Evolutionary conservation across 177 flowering plant genomes (phyloP).

Genomic region (Tripterygium wilfordii): DNA sequence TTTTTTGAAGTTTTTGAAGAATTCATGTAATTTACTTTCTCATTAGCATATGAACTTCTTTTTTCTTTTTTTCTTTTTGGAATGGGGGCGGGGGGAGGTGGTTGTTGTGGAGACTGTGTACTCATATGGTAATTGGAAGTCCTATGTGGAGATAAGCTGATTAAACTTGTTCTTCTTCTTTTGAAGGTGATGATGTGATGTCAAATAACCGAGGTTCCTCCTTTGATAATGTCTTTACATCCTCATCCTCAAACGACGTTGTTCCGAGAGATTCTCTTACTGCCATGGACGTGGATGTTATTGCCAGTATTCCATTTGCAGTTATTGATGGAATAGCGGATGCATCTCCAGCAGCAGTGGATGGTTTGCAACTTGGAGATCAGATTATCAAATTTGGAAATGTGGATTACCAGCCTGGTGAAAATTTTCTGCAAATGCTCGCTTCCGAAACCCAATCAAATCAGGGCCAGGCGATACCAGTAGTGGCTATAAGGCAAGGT

Average conservation of each 20-base stretch:
- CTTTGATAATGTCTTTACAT: conserved; percentile 12
- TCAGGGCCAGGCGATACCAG: conserved; percentile 47
- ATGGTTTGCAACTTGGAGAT: conserved; percentile 95
- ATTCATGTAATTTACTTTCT: too few relatives aligned
- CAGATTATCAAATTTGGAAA: conserved; percentile 83
- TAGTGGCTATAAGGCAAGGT: conserved; percentile 71
- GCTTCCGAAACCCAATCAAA: conserved; percentile 70
- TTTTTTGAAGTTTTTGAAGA: too few relatives aligned
- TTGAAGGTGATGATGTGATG: conserved; percentile 23
- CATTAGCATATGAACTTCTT: too few relatives aligned
- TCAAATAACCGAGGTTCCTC: conserved; percentile 20
- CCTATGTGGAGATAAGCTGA: background rate
- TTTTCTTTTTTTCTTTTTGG: too few relatives aligned
- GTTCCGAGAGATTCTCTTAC: conserved; percentile 19
- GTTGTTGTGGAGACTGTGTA: too few relatives aligned
- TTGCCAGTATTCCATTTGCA: conserved; percentile 62
- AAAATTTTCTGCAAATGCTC: conserved; percentile 57
- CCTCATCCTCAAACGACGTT: conserved; percentile 19
- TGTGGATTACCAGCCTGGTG: conserved; percentile 62
- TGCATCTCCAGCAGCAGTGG: conserved; percentile 90
- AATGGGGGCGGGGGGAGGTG: too few relatives aligned
- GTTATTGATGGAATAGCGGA: conserved; percentile 89
- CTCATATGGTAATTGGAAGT: too few relatives aligned
- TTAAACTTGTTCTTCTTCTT: conserved; percentile 2
- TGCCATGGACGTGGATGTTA: conserved; percentile 47